Conservation (phyloP, 441 rosid species). For the Kokia cookei region DNA sequence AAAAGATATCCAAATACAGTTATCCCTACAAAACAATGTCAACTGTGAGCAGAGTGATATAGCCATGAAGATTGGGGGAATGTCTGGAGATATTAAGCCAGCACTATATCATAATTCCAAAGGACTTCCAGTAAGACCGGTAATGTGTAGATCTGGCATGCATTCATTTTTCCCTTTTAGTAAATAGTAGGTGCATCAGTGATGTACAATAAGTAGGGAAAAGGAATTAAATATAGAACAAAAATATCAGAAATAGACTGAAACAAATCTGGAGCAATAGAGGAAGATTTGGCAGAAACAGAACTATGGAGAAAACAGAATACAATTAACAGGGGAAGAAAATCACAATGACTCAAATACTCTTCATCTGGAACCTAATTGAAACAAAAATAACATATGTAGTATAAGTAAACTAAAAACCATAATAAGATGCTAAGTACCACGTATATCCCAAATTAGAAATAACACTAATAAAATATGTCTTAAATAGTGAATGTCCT, state of each 20-base stretch:
- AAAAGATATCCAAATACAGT: constrained; percentile 54
- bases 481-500: not conserved
- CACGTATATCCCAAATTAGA: not conserved
- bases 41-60: constrained; percentile 30
- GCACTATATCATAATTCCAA: constrained; percentile 66
- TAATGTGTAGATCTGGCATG: constrained; percentile 22
- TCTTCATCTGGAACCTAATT: not conserved
- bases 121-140: constrained; percentile 89
- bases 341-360: not conserved
- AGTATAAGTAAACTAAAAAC: not conserved
- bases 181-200: not conserved
- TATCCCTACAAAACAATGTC: constrained; percentile 38
- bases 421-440: not conserved
- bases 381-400: not conserved
- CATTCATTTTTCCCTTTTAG: not conserved
- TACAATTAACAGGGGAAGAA: not conserved
- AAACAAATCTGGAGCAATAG: not conserved
- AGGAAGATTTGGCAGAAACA: not conserved
- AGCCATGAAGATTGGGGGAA: constrained; percentile 22
- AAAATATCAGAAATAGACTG: not conserved
- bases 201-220: not conserved
- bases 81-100: constrained; percentile 30
- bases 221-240: not conserved
- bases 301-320: not conserved
- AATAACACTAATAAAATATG: not conserved